Evolutionary conservation across 2,329 filamentous ascomycete genomes (phyloP), one percentile per base, ranked within the genome.

Genomic region (Colletotrichum falcatum): DNA sequence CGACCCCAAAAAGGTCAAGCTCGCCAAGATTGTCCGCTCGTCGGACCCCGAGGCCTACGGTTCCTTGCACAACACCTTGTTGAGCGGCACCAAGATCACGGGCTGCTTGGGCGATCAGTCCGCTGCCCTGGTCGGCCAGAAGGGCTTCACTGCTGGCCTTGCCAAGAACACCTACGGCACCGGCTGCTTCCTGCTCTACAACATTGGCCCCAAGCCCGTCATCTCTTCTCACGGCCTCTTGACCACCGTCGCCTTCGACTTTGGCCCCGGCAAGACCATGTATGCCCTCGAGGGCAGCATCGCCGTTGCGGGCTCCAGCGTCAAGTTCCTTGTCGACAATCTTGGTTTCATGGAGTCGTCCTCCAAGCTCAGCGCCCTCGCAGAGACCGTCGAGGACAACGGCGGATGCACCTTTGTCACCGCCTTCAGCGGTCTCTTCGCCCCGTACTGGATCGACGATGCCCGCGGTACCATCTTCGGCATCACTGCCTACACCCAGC

Each of bases 141-240:
- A 92, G 78, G 92, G 90, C 2, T 95, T 95, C 79, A 87, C 85
- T 2, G 90, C 92, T 11, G 93, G 93, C 65, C 85, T 88, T 66
- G 93, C 93, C 60, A 95, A 95, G 84, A 95, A 95, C 80, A 95
- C 93, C 0, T 95, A 95, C 78, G 93, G 93, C 49, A 95, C 93
- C 0, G 93, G 93, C 28, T 95, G 93, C 80, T 96, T 96, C 83
- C 82, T 95, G 74, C 88, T 95, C 8, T 95, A 94, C 82, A 95
- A 96, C 77, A 91, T 94, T 18, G 93, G 93, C 30, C 85, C 90
- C 30, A 92, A 93, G 81, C 93, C 93, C 5, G 92, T 95, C 65
- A 90, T 95, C 68, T 95, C 93, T 0, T 89, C 85, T 35, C 91
- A 95, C 77, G 93, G 93, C 3, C 85, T 96, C 18, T 83, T 95